Conservation (phyloP, 148 eudicot genomes). For the Rheum nobile region DNA sequence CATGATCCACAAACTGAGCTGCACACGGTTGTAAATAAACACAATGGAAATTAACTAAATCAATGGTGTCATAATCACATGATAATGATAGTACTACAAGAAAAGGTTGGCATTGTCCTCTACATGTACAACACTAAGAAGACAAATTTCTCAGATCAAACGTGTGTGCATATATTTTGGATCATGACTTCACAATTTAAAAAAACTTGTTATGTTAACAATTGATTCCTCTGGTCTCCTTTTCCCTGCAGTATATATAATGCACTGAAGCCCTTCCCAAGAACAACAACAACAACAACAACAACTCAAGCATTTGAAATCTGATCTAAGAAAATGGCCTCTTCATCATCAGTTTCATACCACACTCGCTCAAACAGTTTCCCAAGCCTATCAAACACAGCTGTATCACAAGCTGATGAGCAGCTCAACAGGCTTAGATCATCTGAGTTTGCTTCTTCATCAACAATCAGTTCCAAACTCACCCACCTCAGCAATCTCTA, state of each 20-base stretch:
- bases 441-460: background rate
- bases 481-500: background rate
- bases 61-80: background rate
- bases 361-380: conserved; percentile 5
- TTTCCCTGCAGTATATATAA: background rate
- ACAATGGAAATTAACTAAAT: too few relatives aligned
- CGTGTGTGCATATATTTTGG: background rate
- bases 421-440: background rate
- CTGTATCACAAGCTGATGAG: background rate
- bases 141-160: too few relatives aligned
- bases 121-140: background rate
- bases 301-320: background rate
- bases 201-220: background rate
- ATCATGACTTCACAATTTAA: background rate
- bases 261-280: background rate
- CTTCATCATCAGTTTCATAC: background rate
- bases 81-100: too few relatives aligned
- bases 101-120: background rate
- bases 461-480: background rate
- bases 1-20: too few relatives aligned
- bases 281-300: background rate
- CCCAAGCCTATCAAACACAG: background rate
- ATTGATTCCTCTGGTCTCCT: background rate
- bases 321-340: background rate
- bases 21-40: too few relatives aligned